Evolutionary conservation across 116 monocot genomes (phyloP), one percentile per base, ranked within the genome.

Genomic region (Iris pallida): DNA sequence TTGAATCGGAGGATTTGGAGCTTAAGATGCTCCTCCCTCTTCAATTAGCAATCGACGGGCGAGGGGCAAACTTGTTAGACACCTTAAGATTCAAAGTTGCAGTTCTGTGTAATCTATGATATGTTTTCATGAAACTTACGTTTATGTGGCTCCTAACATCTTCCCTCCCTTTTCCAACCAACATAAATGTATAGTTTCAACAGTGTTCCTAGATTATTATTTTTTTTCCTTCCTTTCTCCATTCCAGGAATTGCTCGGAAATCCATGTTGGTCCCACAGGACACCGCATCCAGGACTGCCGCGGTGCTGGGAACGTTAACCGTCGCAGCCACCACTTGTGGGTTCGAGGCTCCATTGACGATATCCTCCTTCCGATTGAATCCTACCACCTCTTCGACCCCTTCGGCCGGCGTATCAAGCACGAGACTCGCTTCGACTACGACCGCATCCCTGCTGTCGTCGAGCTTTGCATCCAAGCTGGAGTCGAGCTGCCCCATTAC

Each of bases 381-480:
- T 85, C 92, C 20, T 96, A 92, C 64, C 96, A 96, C 55, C 66
- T 87, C 11, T 92, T 83, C 40, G 87, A 92, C 45, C 92, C 92
- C 5, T 96, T 96, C 68, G 92, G 92, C 7, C 78, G 56, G 13
- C 84, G 89, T 54, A 70, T 96, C 64, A 87, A 77, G 70, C 96
- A 96, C 16, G 87, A 84, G 44, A 84, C 85, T 12, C 74, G 96
- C 42, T 96, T 96, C 54, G 57, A 82, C 40, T 86, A 91, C 47
- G 95, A 91, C 30, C 62, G 95, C 45, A 89, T 96, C 57, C 92
- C 96, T n/a, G 96, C 89, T 9, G 72, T 87, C 45, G 72, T 92
- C 1, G 96, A 92, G 80, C 85, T 96, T 30, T 96, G 96, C 81
- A 92, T 92, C 65, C 92, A 96, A 69, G 92, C 92, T 30, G 96